Conservation (phyloP, 352 stramenopile genomes). For the Globisporangium takayamanum region DNA sequence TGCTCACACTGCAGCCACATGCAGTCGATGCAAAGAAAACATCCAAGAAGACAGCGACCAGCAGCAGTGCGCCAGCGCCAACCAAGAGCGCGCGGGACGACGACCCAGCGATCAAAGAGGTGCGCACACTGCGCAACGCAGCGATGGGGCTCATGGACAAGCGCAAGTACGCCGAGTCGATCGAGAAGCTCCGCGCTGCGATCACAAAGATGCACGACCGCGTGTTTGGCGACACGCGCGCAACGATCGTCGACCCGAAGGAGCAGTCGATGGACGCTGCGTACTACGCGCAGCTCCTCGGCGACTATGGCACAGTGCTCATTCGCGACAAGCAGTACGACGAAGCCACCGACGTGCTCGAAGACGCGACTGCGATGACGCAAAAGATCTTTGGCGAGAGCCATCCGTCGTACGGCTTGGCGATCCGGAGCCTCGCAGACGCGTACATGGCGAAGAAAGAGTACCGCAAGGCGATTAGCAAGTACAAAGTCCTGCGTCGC, state of each 20-base stretch:
- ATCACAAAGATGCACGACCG: slow-evolving; percentile 62
- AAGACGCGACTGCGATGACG: slow-evolving; percentile 68
- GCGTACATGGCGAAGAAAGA: slow-evolving; percentile 73
- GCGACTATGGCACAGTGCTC: slow-evolving; percentile 71
- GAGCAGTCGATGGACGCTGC: slow-evolving; percentile 67
- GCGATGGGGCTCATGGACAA: slow-evolving; percentile 75
- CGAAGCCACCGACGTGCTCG: slow-evolving; percentile 69
- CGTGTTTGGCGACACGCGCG: slow-evolving; percentile 53
- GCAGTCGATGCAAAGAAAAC: slow-evolving; percentile 10
- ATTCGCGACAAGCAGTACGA: slow-evolving; percentile 68
- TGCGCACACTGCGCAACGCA: slow-evolving; percentile 62
- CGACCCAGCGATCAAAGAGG: slow-evolving; percentile 56
- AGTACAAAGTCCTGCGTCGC: slow-evolving; percentile 66
- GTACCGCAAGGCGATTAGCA: slow-evolving; percentile 55
- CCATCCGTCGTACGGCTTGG: slow-evolving; percentile 72
- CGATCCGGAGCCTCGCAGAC: slow-evolving; percentile 71
- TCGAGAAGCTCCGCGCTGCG: slow-evolving; percentile 58
- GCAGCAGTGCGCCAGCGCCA: background rate
- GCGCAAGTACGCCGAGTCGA: slow-evolving; percentile 36
- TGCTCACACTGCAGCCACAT: slow-evolving; percentile 21
- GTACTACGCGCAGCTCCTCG: slow-evolving; percentile 72
- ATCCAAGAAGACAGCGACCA: slow-evolving; percentile 11
- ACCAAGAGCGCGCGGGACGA: slow-evolving; percentile 12
- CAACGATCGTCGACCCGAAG: slow-evolving; percentile 36
- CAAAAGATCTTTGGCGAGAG: slow-evolving; percentile 73